phyloP scores from a whole-genome alignment of 2,329 filamentous ascomycete genomes.

The Talaromyces islandicus region DNA sequence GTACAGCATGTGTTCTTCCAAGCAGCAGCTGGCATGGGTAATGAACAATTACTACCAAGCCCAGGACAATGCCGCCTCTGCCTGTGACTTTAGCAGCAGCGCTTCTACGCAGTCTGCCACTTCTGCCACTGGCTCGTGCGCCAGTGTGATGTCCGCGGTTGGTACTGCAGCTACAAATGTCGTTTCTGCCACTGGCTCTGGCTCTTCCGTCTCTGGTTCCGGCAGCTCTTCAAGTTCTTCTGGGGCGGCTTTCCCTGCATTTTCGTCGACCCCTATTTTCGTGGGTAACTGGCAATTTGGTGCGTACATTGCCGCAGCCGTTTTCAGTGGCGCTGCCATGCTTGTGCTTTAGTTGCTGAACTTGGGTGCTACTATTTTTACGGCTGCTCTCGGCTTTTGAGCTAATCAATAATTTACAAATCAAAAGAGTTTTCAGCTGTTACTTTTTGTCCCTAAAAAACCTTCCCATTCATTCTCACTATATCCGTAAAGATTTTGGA shows the following conservation, averaged over 20 bases:
- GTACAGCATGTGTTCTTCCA: slow-evolving; percentile 42
- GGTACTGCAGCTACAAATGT: slow-evolving; percentile 37
- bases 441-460: not conserved
- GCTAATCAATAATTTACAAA: not conserved
- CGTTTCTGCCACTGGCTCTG: slow-evolving; percentile 25
- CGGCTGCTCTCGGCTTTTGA: not conserved
- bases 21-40: slow-evolving; percentile 42
- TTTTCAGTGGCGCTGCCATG: slow-evolving; percentile 42
- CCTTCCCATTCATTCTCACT: not conserved
- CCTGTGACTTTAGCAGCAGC: slow-evolving; percentile 43
- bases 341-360: slow-evolving; percentile 38
- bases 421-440: not conserved
- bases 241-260: slow-evolving; percentile 24
- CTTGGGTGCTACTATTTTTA: not conserved
- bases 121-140: slow-evolving; percentile 28
- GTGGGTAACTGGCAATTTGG: slow-evolving; percentile 37
- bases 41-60: slow-evolving; percentile 42
- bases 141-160: slow-evolving; percentile 30
- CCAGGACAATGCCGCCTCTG: slow-evolving; percentile 29
- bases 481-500: not conserved
- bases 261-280: slow-evolving; percentile 29
- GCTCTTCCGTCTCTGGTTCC: slow-evolving; percentile 33
- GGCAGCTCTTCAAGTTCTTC: slow-evolving; percentile 31
- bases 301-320: slow-evolving; percentile 38
- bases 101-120: slow-evolving; percentile 29